A percentile compares a stretch with the other conserved stretches of the same genome.
Conservation (phyloP, 169 alveolate genomes). For the Perkinsus chesapeaki region DNA sequence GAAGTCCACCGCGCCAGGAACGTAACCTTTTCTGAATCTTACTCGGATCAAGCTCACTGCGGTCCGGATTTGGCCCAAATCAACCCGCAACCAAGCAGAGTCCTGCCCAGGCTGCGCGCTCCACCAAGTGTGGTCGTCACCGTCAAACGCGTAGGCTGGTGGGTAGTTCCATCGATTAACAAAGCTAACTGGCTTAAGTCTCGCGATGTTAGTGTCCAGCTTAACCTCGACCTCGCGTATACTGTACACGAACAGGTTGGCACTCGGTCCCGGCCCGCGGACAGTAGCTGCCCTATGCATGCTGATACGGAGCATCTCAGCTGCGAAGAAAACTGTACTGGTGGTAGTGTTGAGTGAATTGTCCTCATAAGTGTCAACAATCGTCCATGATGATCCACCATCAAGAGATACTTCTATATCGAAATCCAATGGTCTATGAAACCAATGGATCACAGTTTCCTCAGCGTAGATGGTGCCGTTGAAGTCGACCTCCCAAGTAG, state of each 20-base stretch:
- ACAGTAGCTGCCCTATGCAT: neutral
- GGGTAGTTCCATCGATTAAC: neutral
- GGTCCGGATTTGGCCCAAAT: slow-evolving; percentile 5
- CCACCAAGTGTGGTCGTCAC: slow-evolving; percentile 4
- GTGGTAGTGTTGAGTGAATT: neutral
- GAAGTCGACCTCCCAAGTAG: neutral
- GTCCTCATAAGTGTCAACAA: neutral
- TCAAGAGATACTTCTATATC: neutral
- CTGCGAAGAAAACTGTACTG: neutral
- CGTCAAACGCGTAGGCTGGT: neutral
- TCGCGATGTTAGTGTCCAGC: slow-evolving; percentile 2
- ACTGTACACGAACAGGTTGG: neutral
- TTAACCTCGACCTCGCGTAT: slow-evolving; percentile 4
- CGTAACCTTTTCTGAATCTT: neutral
- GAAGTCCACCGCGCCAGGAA: neutral
- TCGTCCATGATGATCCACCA: neutral
- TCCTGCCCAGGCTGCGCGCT: neutral
- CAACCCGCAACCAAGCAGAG: slow-evolving; percentile 43
- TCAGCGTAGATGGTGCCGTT: slow-evolving; percentile 4
- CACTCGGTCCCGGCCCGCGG: slow-evolving; percentile 2
- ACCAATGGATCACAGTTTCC: neutral
- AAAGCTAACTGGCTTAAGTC: neutral
- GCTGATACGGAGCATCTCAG: neutral
- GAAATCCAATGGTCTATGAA: neutral
- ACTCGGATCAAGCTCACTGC: neutral